Evolutionary conservation across 1,284 basidiomycete genomes (phyloP), one percentile per base, ranked within the genome.

Genomic region (Heterobasidion parviporum): DNA sequence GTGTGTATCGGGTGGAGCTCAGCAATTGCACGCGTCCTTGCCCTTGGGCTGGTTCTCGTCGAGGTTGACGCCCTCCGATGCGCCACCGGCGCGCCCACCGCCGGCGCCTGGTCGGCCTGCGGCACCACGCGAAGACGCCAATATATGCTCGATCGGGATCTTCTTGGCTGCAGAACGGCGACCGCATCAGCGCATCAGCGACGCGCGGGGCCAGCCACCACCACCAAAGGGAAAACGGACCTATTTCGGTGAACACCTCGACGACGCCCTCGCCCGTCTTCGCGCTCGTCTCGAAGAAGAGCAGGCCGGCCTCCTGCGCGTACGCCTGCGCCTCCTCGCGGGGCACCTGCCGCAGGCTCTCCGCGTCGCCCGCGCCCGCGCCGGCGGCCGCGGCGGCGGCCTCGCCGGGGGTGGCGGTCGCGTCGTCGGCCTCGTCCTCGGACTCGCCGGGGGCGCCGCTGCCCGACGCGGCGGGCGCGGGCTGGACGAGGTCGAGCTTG

Each of bases 171-270:
- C 18, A 59, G 12, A 62, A 56, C 20, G 60, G 54, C 48, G 43
- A 36, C 18, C 14, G 12, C 41, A 44, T 44, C 41, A 7, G 41
- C 14, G 47, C 47, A 48, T 18, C 12, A 26, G 47, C 6, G 26
- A 5, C 51, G 50, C 34, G 51, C 54, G 34, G 52, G 57, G 34
- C n/a, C 41, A 49, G 36, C 58, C 10, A 48, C 54, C 32, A 55
- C 56, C 53, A 52, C 47, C 54, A 57, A 10, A 16, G 38, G 38
- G 56, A 16, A 16, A 34, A 73, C 86, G 59, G 59, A 95, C 94
- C 94, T 66, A 98, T 97, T 73, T 99, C 97, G 8, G 96, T 99
- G 70, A 99, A 99, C 36, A 99, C 86, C 67, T 99, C 96, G 50
- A 95, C 89, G 54, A 99, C 85, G 50, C 95, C 95, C 64, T 96